Base-by-base conservation (phyloP, 805 yeast species). In the Ogataea degrootiae region DNA sequence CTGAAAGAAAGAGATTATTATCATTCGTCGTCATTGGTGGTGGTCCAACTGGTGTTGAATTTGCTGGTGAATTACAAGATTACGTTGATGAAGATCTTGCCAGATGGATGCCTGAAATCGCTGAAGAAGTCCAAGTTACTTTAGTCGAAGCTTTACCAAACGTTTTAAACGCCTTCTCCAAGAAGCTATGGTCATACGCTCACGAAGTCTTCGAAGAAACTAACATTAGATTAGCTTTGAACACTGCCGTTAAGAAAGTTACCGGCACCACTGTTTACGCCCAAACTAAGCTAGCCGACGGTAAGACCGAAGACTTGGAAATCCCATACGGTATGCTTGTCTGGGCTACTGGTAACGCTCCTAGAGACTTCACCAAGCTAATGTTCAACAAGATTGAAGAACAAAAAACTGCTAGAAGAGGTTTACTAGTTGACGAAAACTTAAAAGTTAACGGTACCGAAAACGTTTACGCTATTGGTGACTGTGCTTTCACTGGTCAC, bases 271-370 rank as follows among this genome's bases (percentile, higher is more conserved):
- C 62, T 45, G 75, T 74, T 43, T 57, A 58, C 52, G 79, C 77
- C 39, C 71, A 65, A 50, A 70, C 62, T 49, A 75, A 75, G 56
- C 54, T 58, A 17, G 63, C 67, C 37, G 77, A 73, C 48, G 81
- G 80, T 15, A 58, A 69, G 29, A 62, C 63, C 41, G 65, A 59
- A 48, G 60, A 66, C 21, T 47, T 58, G 17, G 77, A 72, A 43
- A 63, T 76, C 47, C 81, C 81, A 46, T 76, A 76, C 60, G 81
- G 81, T 58, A 65, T 75, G 70, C 70, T 76, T 57, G 75, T 76
- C 48, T 76, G 81, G 81, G 81, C 81, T 49, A 76, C 79, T 34
- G 81, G 81, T 64, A 76, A 76, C 60, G 79, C 79, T 39, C 77
- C 76, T 53, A 71, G 80, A 66, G 70, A 68, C 44, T 69, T 76